Percentiles rank a stretch among this genome's conserved stretches.
Evolutionary conservation across 2,329 filamentous ascomycete species (phyloP).

Genomic region (Macrophomina phaseolina): DNA sequence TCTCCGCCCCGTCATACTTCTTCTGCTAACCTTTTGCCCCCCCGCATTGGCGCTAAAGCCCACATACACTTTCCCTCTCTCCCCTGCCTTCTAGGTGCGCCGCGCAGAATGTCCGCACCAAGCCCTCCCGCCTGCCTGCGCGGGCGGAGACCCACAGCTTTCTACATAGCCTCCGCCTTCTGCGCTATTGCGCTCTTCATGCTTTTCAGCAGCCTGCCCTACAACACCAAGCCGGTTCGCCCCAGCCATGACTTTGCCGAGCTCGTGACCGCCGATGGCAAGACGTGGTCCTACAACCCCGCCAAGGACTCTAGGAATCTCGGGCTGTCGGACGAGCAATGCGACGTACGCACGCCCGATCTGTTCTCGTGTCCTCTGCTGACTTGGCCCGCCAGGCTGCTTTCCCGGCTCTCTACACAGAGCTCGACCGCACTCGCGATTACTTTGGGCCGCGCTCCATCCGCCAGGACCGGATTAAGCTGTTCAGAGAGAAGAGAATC

Average conservation of each 20-base stretch:
- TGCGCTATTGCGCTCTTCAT: background rate
- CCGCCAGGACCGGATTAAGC: background rate
- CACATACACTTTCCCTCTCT: background rate
- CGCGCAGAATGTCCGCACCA: background rate
- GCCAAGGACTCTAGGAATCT: slow-evolving; percentile 18
- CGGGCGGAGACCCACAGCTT: background rate
- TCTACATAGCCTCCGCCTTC: slow-evolving; percentile 4
- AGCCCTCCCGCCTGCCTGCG: background rate
- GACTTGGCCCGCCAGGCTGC: background rate
- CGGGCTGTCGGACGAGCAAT: slow-evolving; percentile 21
- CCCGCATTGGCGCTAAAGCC: background rate
- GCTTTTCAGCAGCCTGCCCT: background rate
- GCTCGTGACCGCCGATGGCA: background rate
- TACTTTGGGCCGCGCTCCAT: background rate
- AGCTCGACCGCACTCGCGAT: slow-evolving; percentile 11
- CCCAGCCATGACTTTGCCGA: background rate
- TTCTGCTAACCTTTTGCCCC: background rate
- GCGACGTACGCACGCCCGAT: background rate
- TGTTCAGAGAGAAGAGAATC: background rate
- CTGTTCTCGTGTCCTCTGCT: background rate
- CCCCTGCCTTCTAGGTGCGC: background rate
- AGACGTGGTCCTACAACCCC: slow-evolving; percentile 8
- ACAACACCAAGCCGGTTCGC: background rate
- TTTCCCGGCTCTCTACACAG: slow-evolving; percentile 16
- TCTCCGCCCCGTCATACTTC: background rate